These are phyloP conservation scores for Ehretia macrophylla DNA, from an alignment of 257 asterid genomes.

Conservation along the genomic window DNA sequence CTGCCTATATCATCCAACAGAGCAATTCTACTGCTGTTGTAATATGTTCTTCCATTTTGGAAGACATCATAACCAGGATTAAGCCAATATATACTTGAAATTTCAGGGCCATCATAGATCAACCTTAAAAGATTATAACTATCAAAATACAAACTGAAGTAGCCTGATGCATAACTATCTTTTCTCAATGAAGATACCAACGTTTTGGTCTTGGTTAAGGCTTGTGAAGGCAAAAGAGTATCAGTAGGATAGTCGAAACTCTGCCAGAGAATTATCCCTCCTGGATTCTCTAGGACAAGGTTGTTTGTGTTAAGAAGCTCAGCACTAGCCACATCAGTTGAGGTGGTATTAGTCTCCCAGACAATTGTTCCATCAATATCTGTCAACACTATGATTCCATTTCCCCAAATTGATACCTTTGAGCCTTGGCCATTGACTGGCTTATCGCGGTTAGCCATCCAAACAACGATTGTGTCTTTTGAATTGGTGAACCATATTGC, in stretches of 20 bases:
- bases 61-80: slow-evolving; percentile 34
- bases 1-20: slow-evolving; percentile 48
- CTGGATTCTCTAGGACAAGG: slow-evolving; percentile 34
- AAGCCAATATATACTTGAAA: slow-evolving; percentile 60
- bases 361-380: too few relatives aligned
- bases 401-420: too few relatives aligned
- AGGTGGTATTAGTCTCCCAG: too few relatives aligned
- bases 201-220: too few relatives aligned
- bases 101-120: slow-evolving; percentile 56
- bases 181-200: too few relatives aligned
- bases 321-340: slow-evolving; percentile 17
- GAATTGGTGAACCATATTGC: slow-evolving; percentile 73
- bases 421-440: too few relatives aligned
- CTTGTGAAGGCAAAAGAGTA: too few relatives aligned
- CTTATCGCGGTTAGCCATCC: too few relatives aligned
- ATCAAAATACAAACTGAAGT: too few relatives aligned
- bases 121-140: too few relatives aligned
- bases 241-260: slow-evolving; percentile 63
- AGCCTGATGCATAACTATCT: too few relatives aligned
- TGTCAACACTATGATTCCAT: too few relatives aligned
- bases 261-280: slow-evolving; percentile 50
- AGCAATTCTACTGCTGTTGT: slow-evolving; percentile 60
- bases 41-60: slow-evolving; percentile 46
- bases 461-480: slow-evolving; percentile 36
- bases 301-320: slow-evolving; percentile 51